These are phyloP conservation scores for Claviceps arundinis DNA, from an alignment of 2,329 filamentous ascomycete genomes.

Conservation along the genomic window DNA sequence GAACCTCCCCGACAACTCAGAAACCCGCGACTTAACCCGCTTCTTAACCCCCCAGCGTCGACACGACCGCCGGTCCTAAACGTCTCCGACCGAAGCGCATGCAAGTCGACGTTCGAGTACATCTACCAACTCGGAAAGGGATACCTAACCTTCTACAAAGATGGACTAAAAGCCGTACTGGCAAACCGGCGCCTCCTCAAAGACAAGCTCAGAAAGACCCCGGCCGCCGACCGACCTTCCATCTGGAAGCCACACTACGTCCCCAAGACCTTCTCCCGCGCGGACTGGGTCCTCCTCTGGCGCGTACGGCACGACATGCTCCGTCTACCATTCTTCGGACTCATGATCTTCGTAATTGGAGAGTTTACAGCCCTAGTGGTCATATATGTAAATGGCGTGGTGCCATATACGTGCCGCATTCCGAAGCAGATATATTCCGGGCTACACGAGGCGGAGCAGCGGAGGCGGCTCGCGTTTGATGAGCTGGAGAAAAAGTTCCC, in stretches of 20 bases:
- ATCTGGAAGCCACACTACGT: slow-evolving; percentile 21
- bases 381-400: slow-evolving; percentile 52
- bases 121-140: slow-evolving; percentile 54
- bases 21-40: slow-evolving; percentile 9
- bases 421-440: slow-evolving; percentile 55
- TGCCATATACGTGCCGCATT: slow-evolving; percentile 73
- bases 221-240: slow-evolving; percentile 41
- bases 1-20: slow-evolving; percentile 8
- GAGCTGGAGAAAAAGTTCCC: slow-evolving; percentile 21
- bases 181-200: slow-evolving; percentile 46
- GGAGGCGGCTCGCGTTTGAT: slow-evolving; percentile 36
- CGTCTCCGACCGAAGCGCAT: slow-evolving; percentile 40
- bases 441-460: slow-evolving; percentile 39
- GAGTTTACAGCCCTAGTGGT: slow-evolving; percentile 79
- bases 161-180: slow-evolving; percentile 62
- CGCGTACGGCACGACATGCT: slow-evolving; percentile 59
- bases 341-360: slow-evolving; percentile 66
- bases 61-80: slow-evolving; percentile 60
- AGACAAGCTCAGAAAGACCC: slow-evolving; percentile 26
- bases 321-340: slow-evolving; percentile 65
- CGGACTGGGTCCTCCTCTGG: slow-evolving; percentile 55
- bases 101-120: slow-evolving; percentile 27
- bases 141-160: slow-evolving; percentile 79
- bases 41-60: slow-evolving; percentile 57
- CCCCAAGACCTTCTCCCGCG: slow-evolving; percentile 36